These are phyloP conservation scores for Pyricularia sp. DNA, from an alignment of 2,329 filamentous ascomycete species.

Conservation along the genomic window DNA sequence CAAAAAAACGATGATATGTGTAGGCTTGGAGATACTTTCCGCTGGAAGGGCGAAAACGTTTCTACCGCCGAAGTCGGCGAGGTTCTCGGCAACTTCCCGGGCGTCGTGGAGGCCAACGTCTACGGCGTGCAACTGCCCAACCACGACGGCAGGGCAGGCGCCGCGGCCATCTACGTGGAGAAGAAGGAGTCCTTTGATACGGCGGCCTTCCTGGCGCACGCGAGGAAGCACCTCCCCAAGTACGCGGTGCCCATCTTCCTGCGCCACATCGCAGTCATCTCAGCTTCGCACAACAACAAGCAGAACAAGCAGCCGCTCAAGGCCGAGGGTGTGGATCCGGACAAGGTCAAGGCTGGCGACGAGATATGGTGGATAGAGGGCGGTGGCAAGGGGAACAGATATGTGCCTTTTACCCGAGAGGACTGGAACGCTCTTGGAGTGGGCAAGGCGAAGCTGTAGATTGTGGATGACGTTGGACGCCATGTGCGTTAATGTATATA, in stretches of 20 bases:
- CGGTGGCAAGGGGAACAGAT: constrained; percentile 41
- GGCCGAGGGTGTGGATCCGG: constrained; percentile 55
- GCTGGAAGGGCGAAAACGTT: constrained; percentile 78
- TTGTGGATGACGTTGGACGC: background rate
- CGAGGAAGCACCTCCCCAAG: constrained; percentile 50
- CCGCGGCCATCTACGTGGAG: constrained; percentile 30
- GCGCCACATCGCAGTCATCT: constrained; percentile 46
- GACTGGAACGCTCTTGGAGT: constrained; percentile 42
- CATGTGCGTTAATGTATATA: background rate
- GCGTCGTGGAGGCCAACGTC: constrained; percentile 71
- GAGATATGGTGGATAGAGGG: constrained; percentile 47
- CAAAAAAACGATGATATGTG: background rate
- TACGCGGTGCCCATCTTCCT: constrained; percentile 73
- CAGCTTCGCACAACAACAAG: constrained; percentile 67
- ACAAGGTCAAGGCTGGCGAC: constrained; percentile 30
- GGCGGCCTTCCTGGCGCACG: constrained; percentile 46
- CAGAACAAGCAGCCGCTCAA: constrained; percentile 67
- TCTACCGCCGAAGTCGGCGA: constrained; percentile 74
- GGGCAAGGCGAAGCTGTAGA: constrained; percentile 17
- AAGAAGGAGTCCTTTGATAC: constrained; percentile 42
- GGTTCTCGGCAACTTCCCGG: constrained; percentile 56
- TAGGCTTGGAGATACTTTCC: constrained; percentile 61
- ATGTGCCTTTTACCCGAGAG: constrained; percentile 45
- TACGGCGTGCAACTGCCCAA: constrained; percentile 73
- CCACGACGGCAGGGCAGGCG: constrained; percentile 78